Evolutionary conservation across 176 grass and related monocot species (phyloP).

Genomic region (Raddia distichophylla): DNA sequence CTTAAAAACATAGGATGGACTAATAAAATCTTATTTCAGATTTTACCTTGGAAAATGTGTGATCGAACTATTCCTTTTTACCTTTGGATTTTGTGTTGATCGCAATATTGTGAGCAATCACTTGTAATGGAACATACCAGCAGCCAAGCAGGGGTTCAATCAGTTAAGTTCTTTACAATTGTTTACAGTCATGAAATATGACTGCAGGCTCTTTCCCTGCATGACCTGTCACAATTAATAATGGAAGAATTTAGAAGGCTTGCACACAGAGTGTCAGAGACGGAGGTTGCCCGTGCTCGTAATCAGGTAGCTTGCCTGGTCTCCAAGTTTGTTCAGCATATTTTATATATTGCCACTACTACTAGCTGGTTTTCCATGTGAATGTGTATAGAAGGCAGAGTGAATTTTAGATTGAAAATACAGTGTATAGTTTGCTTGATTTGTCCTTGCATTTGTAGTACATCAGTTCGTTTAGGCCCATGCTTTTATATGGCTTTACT

Average conservation of each 20-base stretch:
- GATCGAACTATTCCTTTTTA: background rate
- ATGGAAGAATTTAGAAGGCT: conserved; percentile 94
- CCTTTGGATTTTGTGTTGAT: background rate
- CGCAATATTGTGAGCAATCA: conserved; percentile 3
- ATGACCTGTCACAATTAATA: conserved; percentile 75
- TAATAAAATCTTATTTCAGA: background rate
- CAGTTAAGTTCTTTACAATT: conserved; percentile 35
- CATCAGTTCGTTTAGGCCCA: conserved; percentile 17
- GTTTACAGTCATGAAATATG: conserved; percentile 40
- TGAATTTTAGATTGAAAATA: background rate
- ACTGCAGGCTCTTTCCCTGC: conserved; percentile 66
- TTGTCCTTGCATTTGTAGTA: background rate
- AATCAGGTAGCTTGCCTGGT: conserved; percentile 73
- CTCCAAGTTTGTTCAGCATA: conserved; percentile 13
- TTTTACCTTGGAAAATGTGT: background rate
- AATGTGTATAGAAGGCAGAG: conserved; percentile 28
- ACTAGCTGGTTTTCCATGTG: background rate
- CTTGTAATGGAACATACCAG: conserved; percentile 23
- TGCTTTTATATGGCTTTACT: background rate
- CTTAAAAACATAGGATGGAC: conserved; percentile 13
- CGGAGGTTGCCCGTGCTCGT: conserved; percentile 72
- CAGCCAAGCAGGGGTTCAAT: background rate
- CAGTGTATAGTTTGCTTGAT: conserved; percentile 6
- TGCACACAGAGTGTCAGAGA: conserved; percentile 73
- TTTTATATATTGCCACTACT: conserved; percentile 29